phyloP scores from a whole-genome alignment of 768 basidiomycete genomes.

The Phanerodontia chrysosporium region DNA sequence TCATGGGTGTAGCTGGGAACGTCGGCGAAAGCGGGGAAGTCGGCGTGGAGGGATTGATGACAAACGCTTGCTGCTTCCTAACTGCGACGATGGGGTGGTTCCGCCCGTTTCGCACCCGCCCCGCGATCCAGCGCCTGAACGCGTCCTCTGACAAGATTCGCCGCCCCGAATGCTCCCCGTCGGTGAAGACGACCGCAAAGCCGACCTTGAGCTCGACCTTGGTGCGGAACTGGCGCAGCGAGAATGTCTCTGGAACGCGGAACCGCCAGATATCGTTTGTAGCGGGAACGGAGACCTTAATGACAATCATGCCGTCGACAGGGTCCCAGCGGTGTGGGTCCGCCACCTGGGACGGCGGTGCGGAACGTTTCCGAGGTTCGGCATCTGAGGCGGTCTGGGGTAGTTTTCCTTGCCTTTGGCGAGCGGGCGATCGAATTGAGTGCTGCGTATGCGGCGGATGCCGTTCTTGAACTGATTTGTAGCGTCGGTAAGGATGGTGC shows the following conservation, averaged over 20 bases:
- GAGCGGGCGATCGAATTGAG: conserved; percentile 8
- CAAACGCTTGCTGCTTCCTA: background rate
- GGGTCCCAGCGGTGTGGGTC: conserved; percentile 27
- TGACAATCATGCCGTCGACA: conserved; percentile 29
- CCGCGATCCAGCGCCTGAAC: conserved; percentile 32
- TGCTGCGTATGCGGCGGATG: conserved; percentile 13
- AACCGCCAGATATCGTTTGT: conserved; percentile 39
- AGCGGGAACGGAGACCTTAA: conserved; percentile 37
- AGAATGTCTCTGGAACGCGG: conserved; percentile 28
- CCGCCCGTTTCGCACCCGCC: conserved; percentile 29
- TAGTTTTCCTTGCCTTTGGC: conserved; percentile 14
- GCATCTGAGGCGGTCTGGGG: background rate
- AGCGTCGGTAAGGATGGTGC: conserved; percentile 14
- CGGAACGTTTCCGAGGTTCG: background rate
- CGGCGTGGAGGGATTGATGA: conserved; percentile 1
- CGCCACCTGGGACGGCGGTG: background rate
- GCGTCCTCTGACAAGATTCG: conserved; percentile 27
- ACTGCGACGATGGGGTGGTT: conserved; percentile 32
- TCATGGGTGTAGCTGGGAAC: conserved; percentile 1
- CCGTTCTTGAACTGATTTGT: conserved; percentile 12
- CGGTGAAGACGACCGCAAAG: conserved; percentile 30
- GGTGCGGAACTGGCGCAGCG: conserved; percentile 28
- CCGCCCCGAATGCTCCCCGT: conserved; percentile 14
- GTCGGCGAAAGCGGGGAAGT: conserved; percentile 9
- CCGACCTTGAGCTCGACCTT: conserved; percentile 33